phyloP scores from a whole-genome alignment of 768 basidiomycete species.

The Antrodiella citrinella region DNA sequence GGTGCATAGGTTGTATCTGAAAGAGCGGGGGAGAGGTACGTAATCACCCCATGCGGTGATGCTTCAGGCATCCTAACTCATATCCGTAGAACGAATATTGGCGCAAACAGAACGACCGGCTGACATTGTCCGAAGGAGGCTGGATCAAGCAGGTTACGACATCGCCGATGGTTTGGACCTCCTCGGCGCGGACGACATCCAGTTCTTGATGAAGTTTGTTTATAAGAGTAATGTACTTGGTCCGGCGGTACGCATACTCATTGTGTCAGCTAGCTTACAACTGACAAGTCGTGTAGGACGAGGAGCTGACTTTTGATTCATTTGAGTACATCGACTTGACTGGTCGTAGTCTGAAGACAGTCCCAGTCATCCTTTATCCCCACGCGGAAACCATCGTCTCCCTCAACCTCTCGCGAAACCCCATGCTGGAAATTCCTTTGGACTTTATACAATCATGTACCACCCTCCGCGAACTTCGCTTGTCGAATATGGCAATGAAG shows the following conservation, averaged over 20 bases:
- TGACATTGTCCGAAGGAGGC: conserved; percentile 70
- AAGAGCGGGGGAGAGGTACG: conserved; percentile 69
- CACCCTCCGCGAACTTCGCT: conserved; percentile 72
- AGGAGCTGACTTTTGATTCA: conserved; percentile 60
- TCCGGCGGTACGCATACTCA: conserved; percentile 39
- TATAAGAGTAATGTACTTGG: conserved; percentile 74
- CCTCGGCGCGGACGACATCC: conserved; percentile 69
- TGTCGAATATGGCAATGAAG: conserved; percentile 92
- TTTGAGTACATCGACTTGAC: conserved; percentile 80
- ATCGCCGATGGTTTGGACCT: conserved; percentile 71
- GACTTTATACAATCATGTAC: conserved; percentile 92
- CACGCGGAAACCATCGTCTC: conserved; percentile 78
- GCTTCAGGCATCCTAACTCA: conserved; percentile 1
- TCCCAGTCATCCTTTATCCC: conserved; percentile 80
- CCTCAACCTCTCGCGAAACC: conserved; percentile 88
- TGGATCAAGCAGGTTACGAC: conserved; percentile 87
- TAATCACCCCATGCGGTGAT: conserved; percentile 8
- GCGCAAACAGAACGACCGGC: conserved; percentile 78
- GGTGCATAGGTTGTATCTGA: conserved; percentile 63
- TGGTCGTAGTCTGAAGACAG: conserved; percentile 71
- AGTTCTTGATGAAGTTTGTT: conserved; percentile 83
- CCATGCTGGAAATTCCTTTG: conserved; percentile 91
- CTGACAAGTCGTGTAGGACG: conserved; percentile 41
- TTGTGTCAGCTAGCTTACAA: no score
- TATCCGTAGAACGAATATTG: conserved; percentile 66